These are phyloP conservation scores for Candida yuanshanica DNA, from an alignment of 805 yeast species.

Conservation along the genomic window DNA sequence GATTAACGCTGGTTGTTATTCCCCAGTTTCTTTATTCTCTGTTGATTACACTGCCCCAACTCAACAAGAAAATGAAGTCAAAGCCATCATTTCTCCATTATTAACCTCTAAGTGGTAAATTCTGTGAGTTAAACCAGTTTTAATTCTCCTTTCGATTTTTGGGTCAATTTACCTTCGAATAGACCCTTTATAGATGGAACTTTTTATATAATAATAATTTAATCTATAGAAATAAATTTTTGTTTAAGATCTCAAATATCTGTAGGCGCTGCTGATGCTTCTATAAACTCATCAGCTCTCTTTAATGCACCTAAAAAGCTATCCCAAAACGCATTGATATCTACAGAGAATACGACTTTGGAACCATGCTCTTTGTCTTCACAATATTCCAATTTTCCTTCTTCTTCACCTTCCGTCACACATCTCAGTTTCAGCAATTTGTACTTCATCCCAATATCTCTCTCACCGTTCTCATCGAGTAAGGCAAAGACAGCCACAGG, in stretches of 20 bases:
- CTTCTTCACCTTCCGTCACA: slow-evolving; percentile 23
- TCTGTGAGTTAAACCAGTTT: no score
- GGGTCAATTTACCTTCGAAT: background rate
- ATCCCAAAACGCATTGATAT: slow-evolving; percentile 42
- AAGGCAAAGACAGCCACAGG: slow-evolving; percentile 65
- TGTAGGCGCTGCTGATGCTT: no score
- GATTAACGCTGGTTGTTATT: slow-evolving; percentile 30
- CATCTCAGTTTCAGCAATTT: slow-evolving; percentile 10
- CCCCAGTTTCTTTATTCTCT: slow-evolving; percentile 42
- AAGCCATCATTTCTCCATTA: slow-evolving; percentile 8
- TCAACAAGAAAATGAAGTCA: slow-evolving; percentile 11
- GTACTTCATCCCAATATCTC: slow-evolving; percentile 17
- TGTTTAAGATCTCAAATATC: background rate
- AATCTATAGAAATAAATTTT: background rate
- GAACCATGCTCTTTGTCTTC: slow-evolving; percentile 27
- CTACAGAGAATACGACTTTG: slow-evolving; percentile 34
- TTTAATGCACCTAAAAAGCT: slow-evolving; percentile 34
- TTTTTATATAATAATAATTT: no score
- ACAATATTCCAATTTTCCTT: slow-evolving; percentile 18
- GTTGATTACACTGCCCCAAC: slow-evolving; percentile 33
- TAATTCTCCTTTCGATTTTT: background rate
- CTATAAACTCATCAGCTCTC: slow-evolving; percentile 27
- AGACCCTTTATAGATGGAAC: background rate
- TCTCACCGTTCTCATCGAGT: slow-evolving; percentile 28
- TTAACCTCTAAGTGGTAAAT: background rate